Base-by-base conservation (phyloP, 2,329 filamentous ascomycete genomes). In the Diaporthe sp. region DNA sequence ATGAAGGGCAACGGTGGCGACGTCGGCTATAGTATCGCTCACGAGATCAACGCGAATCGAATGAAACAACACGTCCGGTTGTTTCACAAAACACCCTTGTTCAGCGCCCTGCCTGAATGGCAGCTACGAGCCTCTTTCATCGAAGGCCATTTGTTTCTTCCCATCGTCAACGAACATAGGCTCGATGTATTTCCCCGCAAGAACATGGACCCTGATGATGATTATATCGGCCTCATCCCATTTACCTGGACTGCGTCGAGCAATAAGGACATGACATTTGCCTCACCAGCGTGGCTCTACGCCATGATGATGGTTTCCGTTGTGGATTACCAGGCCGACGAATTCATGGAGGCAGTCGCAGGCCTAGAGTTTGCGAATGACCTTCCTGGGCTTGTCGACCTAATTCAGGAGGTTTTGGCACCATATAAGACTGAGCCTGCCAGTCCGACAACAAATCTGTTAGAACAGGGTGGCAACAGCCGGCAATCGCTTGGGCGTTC, bases 341-440 rank as follows among this genome's bases (percentile, higher is more conserved):
- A 59, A 25, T 59, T 59, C 35, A 59, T 59, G 56, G 56, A 59
- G 35, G 56, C 55, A 58, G 55, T 58, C 19, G 30, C 32, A n/a
- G 55, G 55, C 3, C 7, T 58, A 42, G 39, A 42, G 39, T 15
- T 42, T 42, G 39, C 39, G 3, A 42, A 42, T 42, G 39, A 19
- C 22, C 32, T 58, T 22, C 19, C 55, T 42, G 39, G 39, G 39
- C 30, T 58, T 2, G 55, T 37, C 30, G 27, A n/a, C 5, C 55
- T 37, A 19, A 58, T 58, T 30, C 55, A 58, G 13, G 39, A 42
- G 39, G 39, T 42, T 7, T 42, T 42, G 39, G 39, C 39, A 42
- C 12, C 39, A 12, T 42, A 42, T 10, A 42, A 42, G 39, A 42
- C 13, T 13, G 39, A 42, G 39, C 39, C 39, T 42, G 39, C 39